Percentiles rank a stretch among this genome's conserved stretches.
Conservation (phyloP, 2,329 filamentous ascomycete genomes). For the Aspergillus tanneri region DNA sequence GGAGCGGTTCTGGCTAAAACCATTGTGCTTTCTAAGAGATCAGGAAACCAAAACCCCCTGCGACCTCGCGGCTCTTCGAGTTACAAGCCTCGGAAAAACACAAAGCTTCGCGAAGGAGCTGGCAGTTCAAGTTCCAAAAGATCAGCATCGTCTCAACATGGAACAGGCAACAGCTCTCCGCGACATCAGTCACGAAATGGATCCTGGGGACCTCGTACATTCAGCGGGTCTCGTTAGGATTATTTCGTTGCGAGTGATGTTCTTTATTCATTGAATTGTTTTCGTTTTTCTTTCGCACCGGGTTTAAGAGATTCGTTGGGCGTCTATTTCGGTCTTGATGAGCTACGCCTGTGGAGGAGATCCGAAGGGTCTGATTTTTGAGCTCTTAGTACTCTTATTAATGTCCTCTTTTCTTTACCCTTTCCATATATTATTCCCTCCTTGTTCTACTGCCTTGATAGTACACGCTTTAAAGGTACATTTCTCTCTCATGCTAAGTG, state of each 20-base stretch:
- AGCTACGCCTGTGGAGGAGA: constrained; percentile 23
- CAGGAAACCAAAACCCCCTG: constrained; percentile 18
- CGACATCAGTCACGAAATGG: constrained; percentile 30
- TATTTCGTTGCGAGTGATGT: not conserved
- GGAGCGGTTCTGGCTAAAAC: constrained; percentile 46
- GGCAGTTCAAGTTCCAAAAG: constrained; percentile 29
- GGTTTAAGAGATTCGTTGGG: constrained; percentile 23
- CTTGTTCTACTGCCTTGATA: constrained; percentile 11
- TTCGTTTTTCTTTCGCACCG: constrained; percentile 12
- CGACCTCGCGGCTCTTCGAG: constrained; percentile 30
- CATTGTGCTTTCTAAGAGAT: constrained; percentile 40
- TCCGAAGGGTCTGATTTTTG: constrained; percentile 20
- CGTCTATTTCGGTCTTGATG: constrained; percentile 24
- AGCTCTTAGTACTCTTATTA: constrained; percentile 22
- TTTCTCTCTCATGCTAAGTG: constrained; percentile 2
- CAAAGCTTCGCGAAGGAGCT: constrained; percentile 32
- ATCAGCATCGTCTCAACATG: constrained; percentile 23
- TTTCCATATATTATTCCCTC: constrained; percentile 14
- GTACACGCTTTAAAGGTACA: constrained; percentile 17
- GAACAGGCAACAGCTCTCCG: constrained; percentile 23
- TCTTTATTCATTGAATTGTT: constrained; percentile 2
- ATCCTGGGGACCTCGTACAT: constrained; percentile 30
- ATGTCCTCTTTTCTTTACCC: constrained; percentile 15
- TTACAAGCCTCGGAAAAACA: constrained; percentile 32
- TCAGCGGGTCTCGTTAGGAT: constrained; percentile 25